Percentiles rank a stretch among this genome's conserved stretches.
Conservation (phyloP, 768 basidiomycete genomes). For the Cystoderma amianthinum region DNA sequence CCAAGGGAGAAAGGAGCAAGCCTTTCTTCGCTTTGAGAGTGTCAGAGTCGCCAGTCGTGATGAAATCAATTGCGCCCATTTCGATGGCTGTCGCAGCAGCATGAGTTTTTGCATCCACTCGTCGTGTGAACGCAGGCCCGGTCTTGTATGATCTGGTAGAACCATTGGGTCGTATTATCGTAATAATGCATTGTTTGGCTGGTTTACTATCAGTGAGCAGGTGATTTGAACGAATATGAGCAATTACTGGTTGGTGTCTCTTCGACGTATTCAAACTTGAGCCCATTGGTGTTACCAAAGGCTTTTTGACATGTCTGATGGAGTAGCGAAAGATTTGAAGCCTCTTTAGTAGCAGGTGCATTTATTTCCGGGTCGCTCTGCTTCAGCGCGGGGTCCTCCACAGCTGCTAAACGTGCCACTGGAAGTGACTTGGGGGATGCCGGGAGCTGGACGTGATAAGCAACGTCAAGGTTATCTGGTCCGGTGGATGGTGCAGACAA, state of each 20-base stretch:
- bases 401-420: no score
- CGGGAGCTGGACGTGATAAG: not conserved
- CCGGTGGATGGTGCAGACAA: no score
- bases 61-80: constrained; percentile 56
- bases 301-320: constrained; percentile 33
- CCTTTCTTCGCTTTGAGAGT: constrained; percentile 6
- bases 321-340: constrained; percentile 21
- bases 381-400: constrained; percentile 4
- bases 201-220: constrained; percentile 1
- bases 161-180: constrained; percentile 51
- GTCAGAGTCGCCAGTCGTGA: constrained; percentile 35
- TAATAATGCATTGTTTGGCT: constrained; percentile 59
- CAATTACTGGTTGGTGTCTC: constrained; percentile 28
- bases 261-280: constrained; percentile 44
- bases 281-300: constrained; percentile 29
- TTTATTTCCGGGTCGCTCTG: constrained; percentile 2
- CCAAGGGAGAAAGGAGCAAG: constrained; percentile 24
- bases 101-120: constrained; percentile 46
- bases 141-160: constrained; percentile 46
- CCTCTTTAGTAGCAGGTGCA: constrained; percentile 4
- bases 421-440: no score
- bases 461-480: no score
- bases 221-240: not conserved
- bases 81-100: constrained; percentile 49
- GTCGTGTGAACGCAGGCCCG: constrained; percentile 31